A percentile compares a stretch with the other conserved stretches of the same genome.
phyloP scores from a whole-genome alignment of 1,139 yeast genomes.

The Saccharomycopsis hybrid region DNA sequence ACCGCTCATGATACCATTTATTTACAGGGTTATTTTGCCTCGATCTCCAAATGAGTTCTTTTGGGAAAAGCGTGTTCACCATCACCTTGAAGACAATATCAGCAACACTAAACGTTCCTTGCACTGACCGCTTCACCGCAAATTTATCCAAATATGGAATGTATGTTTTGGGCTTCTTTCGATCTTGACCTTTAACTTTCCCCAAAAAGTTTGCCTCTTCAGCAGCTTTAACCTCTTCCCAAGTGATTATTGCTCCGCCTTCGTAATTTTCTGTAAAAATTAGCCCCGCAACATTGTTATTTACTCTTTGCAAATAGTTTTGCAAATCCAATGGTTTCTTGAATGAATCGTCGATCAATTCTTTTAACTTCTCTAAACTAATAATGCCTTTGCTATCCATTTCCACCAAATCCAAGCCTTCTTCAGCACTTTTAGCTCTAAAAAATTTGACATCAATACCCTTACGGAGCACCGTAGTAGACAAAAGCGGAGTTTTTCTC shows the following conservation, averaged over 20 bases:
- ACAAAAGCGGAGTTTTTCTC: conserved; percentile 51
- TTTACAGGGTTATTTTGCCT: conserved; percentile 82
- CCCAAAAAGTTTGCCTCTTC: conserved; percentile 24
- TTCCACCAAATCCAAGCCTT: conserved; percentile 37
- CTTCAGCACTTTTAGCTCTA: conserved; percentile 24
- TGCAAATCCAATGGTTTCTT: conserved; percentile 58
- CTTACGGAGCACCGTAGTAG: conserved; percentile 73
- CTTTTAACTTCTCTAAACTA: conserved; percentile 49
- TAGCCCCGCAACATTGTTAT: conserved; percentile 62
- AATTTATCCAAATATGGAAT: conserved; percentile 84
- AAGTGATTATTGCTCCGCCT: conserved; percentile 89
- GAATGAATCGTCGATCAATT: conserved; percentile 73
- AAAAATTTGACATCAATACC: conserved; percentile 64
- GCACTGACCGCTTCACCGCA: conserved; percentile 76
- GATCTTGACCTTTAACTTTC: too few species aligned
- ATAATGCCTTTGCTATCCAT: conserved; percentile 44
- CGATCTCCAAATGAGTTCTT: conserved; percentile 86
- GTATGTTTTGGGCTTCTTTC: conserved; percentile 19
- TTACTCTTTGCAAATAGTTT: conserved; percentile 59
- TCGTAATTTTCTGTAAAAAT: conserved; percentile 91
- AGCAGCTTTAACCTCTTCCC: conserved; percentile 39
- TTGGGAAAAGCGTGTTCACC: conserved; percentile 55
- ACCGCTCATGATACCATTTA: conserved; percentile 95
- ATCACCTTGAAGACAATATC: conserved; percentile 85
- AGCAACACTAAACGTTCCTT: conserved; percentile 90